Evolutionary conservation across 768 basidiomycete genomes (phyloP), one percentile per base, ranked within the genome.

Genomic region (Pholiota microspora): DNA sequence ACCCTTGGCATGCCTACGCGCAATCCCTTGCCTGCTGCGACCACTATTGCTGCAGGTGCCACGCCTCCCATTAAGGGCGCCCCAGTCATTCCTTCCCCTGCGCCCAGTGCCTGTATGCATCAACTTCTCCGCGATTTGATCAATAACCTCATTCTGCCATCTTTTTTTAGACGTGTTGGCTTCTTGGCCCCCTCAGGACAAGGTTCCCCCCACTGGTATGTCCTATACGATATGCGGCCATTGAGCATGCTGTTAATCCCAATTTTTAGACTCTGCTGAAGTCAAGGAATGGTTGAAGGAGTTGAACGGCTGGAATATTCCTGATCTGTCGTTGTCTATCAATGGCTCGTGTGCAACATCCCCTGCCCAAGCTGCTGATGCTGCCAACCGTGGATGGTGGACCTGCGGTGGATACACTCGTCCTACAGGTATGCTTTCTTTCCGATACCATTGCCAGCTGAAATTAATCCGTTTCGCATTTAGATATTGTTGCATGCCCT

Each of bases 341-440:
- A 65, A 60, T 2, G 83, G 88, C 55, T 87, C 86, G 2, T 94
- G 92, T 67, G 71, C 59, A 3, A 73, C 75, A 45, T 81, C 89
- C 58, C 76, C 85, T 23, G 62, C 58, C 1, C 79, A 82, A 1
- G 82, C 79, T 3, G 71, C 79, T 0, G 67, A 86, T 31, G 80
- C 85, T 23, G 69, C 78, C 15, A 67, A 67, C 45, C 81, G 82
- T 58, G 91, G 92, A 48, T 94, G 92, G 92, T 94, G 92, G 92
- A 90, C 93, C 21, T 94, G 92, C 61, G 88, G 91, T 65, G 86
- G 86, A 3, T 77, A 76, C 61, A 85, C 84, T 12, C 77, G 86
- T 7, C 53, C 59, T 45, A 78, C 76, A 15, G 83, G 76, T 77
- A 45, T 23, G 61, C 56, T 10, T 23, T 18, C 10, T 51, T 34